Percentiles rank a stretch among this genome's conserved stretches.
These are phyloP conservation scores for Polyplosphaeria fusca DNA, from an alignment of 495 filamentous ascomycete genomes.

Conservation along the genomic window DNA sequence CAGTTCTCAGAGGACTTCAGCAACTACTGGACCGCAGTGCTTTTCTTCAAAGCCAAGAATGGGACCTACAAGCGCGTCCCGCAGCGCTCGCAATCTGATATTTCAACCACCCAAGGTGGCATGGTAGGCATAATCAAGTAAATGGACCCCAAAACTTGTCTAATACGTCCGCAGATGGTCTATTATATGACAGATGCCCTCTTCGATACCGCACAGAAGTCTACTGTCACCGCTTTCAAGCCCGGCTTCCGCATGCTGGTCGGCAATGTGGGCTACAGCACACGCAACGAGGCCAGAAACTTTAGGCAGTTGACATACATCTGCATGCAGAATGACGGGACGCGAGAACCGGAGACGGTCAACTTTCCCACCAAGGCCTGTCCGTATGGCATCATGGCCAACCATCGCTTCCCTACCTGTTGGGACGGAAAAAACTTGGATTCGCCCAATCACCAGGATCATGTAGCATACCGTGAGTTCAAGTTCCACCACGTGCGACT, in stretches of 20 bases:
- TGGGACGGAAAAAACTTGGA: constrained; percentile 36
- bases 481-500: too few relatives aligned
- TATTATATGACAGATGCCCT: constrained; percentile 31
- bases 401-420: constrained; percentile 34
- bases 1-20: constrained; percentile 35
- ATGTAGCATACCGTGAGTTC: constrained; percentile 28
- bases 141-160: constrained; percentile 1
- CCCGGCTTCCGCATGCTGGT: constrained; percentile 36
- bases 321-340: constrained; percentile 31
- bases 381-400: constrained; percentile 34
- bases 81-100: constrained; percentile 22
- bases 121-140: constrained; percentile 10
- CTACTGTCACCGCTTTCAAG: constrained; percentile 29
- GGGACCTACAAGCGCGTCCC: constrained; percentile 33
- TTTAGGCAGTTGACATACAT: constrained; percentile 29
- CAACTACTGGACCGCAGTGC: constrained; percentile 35
- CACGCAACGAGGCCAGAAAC: constrained; percentile 12
- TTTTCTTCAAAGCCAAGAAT: constrained; percentile 34
- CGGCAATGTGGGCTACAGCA: constrained; percentile 21
- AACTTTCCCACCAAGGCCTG: constrained; percentile 32
- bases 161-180: constrained; percentile 5
- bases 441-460: constrained; percentile 28
- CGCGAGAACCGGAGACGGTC: constrained; percentile 22
- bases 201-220: constrained; percentile 27
- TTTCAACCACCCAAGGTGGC: constrained; percentile 28